Base-by-base conservation (phyloP, 1,139 yeast genomes). In the Geotrichum candidum region DNA sequence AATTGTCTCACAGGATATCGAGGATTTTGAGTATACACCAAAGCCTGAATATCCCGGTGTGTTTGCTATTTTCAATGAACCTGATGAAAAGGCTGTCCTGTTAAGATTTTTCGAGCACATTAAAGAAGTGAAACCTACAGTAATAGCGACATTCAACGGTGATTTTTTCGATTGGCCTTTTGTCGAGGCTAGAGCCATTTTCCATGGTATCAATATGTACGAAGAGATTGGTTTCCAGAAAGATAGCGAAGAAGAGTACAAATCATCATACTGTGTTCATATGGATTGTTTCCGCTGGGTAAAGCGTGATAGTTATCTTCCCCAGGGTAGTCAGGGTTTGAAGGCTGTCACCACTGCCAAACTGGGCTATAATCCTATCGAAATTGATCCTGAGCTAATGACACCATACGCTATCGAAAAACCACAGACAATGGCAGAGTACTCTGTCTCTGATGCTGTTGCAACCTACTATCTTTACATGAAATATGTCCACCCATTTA, bases 151-250 rank as follows among this genome's bases (percentile, higher is more conserved):
- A 0, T 95, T 90, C 70, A 95, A 95, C 76, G 99, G 99, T 78
- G 99, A 95, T 73, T 91, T 91, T 71, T 95, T 95, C 76, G 99
- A 95, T 80, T 95, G 99, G 99, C 99, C 99, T 1, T 95, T 91
- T 74, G 95, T 95, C 5, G 99, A 92, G 68, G 86, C 88, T 18
- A 80, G 99, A 71, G 86, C 97, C 1, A 77, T 86, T 46, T 82
- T 84, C 64, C 96, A 94, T 73, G 97, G 90, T 29, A 73, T 95
- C 67, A 87, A 89, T 73, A 87, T 95, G 96, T 89, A 85, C 72
- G 88, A 88, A 59, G 98, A 94, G 73, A 94, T 94, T 69, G 99
- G 99, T 1, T 95, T 94, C 73, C 90, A 91, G 7, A 85, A 85
- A 61, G 98, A 95, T 73, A 67, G 66, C 48, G 98, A 92, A 69